These are phyloP conservation scores for Fusarium citri DNA, from an alignment of 2,329 filamentous ascomycete species.

Conservation along the genomic window DNA sequence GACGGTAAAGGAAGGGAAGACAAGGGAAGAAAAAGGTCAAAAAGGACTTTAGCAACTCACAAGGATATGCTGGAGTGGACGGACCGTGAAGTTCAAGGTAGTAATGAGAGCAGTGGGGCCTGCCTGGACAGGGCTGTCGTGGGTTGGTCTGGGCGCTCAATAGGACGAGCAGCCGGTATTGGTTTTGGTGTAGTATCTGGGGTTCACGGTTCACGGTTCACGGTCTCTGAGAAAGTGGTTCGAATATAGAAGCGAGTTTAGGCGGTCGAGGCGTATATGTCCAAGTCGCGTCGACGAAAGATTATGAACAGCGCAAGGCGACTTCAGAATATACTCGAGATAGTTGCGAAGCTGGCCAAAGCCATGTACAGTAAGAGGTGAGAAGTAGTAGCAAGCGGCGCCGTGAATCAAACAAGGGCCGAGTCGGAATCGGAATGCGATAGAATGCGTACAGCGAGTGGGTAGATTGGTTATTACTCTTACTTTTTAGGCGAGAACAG, in stretches of 20 bases:
- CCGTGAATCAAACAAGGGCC: conserved; percentile 29
- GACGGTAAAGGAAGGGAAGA: conserved; percentile 34
- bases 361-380: conserved; percentile 5
- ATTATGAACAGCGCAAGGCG: conserved; percentile 3
- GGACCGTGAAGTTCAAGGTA: conserved; percentile 40
- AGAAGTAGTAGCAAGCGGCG: conserved; percentile 18
- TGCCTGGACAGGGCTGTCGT: conserved; percentile 44
- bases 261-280: conserved; percentile 29
- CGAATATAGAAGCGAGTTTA: conserved; percentile 38
- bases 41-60: conserved; percentile 41
- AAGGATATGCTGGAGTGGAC: conserved; percentile 36
- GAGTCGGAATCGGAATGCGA: conserved; percentile 33
- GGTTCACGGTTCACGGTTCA: conserved; percentile 36
- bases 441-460: conserved; percentile 12
- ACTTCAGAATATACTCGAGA: conserved; percentile 7
- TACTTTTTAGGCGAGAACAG: conserved; percentile 22
- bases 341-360: conserved; percentile 2
- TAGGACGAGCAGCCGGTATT: conserved; percentile 34
- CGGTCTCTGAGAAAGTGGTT: conserved; percentile 27
- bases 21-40: conserved; percentile 28
- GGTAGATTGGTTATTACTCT: conserved; percentile 28
- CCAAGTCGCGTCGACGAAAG: conserved; percentile 31
- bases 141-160: conserved; percentile 43
- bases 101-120: conserved; percentile 45
- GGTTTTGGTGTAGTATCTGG: conserved; percentile 24